phyloP scores from a whole-genome alignment of 2,329 filamentous ascomycete species.

The Neonectria faginata region DNA sequence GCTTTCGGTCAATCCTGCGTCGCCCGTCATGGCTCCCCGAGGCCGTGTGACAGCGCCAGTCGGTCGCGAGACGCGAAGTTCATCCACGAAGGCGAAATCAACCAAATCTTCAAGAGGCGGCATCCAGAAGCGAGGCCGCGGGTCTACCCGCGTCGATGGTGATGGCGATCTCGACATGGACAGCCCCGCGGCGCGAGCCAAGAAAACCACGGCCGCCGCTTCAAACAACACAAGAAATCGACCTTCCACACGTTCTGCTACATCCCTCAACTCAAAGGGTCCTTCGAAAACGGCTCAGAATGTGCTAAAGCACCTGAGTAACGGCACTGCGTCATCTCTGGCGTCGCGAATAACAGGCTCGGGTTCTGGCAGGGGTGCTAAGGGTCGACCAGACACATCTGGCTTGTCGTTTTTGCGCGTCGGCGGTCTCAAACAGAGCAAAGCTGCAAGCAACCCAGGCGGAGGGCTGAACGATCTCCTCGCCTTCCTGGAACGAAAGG shows the following conservation, averaged over 20 bases:
- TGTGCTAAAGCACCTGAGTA: conserved; percentile 56
- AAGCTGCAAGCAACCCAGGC: conserved; percentile 73
- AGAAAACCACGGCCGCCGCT: conserved; percentile 46
- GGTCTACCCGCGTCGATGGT: conserved; percentile 57
- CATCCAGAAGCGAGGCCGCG: conserved; percentile 62
- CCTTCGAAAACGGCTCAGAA: conserved; percentile 56
- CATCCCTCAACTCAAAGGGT: conserved; percentile 36
- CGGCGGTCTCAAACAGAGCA: conserved; percentile 75
- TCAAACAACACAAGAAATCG: conserved; percentile 47
- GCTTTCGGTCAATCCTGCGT: conserved; percentile 14
- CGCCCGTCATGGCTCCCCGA: conserved; percentile 50
- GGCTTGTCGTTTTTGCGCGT: conserved; percentile 59
- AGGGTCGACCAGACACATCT: conserved; percentile 38
- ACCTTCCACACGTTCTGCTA: conserved; percentile 45
- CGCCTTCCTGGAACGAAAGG: conserved; percentile 78
- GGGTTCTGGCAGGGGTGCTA: conserved; percentile 42
- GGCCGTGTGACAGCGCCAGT: conserved; percentile 45
- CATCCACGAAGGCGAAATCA: conserved; percentile 46
- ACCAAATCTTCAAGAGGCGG: conserved; percentile 57
- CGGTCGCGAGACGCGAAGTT: conserved; percentile 50
- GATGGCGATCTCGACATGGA: conserved; percentile 74
- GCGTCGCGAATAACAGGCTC: conserved; percentile 51
- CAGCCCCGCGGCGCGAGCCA: conserved; percentile 50
- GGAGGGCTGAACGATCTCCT: conserved; percentile 75
- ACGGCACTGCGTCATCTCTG: conserved; percentile 49